These are phyloP conservation scores for Massospora cicadina DNA, from an alignment of 371 early-diverging fungal species.

Conservation along the genomic window DNA sequence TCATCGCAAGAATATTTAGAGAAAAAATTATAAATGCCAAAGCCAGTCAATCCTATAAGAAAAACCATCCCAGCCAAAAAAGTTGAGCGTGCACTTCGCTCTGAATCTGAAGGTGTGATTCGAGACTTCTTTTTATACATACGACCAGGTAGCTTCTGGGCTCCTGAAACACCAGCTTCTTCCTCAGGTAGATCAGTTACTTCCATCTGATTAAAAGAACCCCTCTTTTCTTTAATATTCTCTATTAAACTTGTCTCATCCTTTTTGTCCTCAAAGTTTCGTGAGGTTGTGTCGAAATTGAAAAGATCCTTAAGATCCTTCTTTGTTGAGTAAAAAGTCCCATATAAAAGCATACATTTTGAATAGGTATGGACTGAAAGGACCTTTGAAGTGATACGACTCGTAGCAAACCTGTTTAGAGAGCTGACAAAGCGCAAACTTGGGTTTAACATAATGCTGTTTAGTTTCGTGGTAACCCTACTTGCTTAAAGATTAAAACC, in stretches of 20 bases:
- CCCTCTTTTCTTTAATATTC: neutral
- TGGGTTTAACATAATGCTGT: neutral
- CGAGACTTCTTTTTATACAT: neutral
- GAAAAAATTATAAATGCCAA: conserved; percentile 5
- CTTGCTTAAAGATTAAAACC: neutral
- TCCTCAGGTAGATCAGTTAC: neutral
- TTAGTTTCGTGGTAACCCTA: neutral
- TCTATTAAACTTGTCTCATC: neutral
- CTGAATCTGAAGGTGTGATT: neutral
- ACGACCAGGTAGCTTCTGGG: neutral
- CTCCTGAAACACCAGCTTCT: neutral
- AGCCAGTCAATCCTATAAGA: neutral
- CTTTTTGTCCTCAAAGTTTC: neutral
- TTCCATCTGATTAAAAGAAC: neutral
- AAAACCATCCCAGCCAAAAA: neutral
- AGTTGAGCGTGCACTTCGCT: neutral
- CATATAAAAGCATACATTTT: neutral
- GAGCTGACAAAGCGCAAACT: neutral
- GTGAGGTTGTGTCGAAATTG: conserved; percentile 7
- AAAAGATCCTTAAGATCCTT: conserved; percentile 4
- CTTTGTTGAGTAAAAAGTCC: neutral
- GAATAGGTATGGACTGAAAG: neutral
- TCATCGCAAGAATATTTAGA: neutral
- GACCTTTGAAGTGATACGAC: neutral
- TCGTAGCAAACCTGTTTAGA: neutral